Base-by-base conservation (phyloP, 768 basidiomycete species). In the Podaxis rugospora region DNA sequence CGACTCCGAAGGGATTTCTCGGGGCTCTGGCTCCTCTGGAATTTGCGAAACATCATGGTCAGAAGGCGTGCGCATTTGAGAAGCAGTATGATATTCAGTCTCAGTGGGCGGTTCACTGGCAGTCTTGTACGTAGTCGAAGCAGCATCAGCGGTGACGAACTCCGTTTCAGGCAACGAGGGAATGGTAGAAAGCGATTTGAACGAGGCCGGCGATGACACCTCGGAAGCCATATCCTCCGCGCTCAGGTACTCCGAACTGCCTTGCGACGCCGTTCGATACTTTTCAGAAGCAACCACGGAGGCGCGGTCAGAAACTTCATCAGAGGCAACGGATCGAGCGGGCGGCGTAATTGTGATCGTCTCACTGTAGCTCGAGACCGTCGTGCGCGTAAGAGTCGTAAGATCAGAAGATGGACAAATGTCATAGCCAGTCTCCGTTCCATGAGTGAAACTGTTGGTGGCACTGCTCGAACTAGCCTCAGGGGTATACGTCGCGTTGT, bases 371-470 rank as follows among this genome's bases (percentile, higher is more conserved):
- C 67, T 72, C 18, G 67, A 68, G 27, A 52, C 64, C 18, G 64
- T 67, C 42, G 68, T 65, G 4, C 74, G 76, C 2, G 71, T 72
- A 10, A 71, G 68, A 51, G 69, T 69, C n/a, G 77, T 79, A 25
- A 83, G 67, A 63, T 83, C 82, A 5, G 82, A 83, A 7, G 82
- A 82, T 1, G 71, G 72, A 64, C 82, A 84, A 14, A 84, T 69
- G 64, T 84, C 81, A 64, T 83, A 83, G 13, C 82, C 82, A 21
- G 79, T 82, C 66, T 82, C 79, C 64, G 76, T 77, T 14, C 77
- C 78, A 16, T 72, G 75, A 14, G 74, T 78, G 16, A 73, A 66
- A 23, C 58, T 65, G 36, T 63, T 65, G 40, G 63, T 61, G 16
- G 63, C 66, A 40, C 65, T 67, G 52, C 67, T 66, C 7, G 64